A percentile compares a stretch with the other conserved stretches of the same genome.
phyloP scores from a whole-genome alignment of 805 yeast species.

The Sungouiella blattae region DNA sequence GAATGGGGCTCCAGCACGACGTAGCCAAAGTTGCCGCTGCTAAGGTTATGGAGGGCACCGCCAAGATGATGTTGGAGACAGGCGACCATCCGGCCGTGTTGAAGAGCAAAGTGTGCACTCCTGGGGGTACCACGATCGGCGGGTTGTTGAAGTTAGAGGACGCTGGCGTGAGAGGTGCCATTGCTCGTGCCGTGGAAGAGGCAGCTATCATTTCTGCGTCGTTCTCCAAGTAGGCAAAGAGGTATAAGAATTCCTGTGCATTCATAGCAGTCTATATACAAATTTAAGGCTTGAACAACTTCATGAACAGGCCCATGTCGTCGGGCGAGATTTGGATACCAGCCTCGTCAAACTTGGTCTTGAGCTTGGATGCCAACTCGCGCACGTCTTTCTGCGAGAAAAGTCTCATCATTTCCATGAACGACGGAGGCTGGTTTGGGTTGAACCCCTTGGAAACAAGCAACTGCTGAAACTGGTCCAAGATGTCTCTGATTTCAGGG shows the following conservation, averaged over 20 bases:
- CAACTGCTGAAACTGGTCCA: slow-evolving; percentile 29
- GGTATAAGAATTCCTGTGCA: background rate
- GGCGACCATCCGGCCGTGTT: slow-evolving; percentile 86
- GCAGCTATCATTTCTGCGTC: slow-evolving; percentile 78
- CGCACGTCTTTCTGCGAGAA: slow-evolving; percentile 36
- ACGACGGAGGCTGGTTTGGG: slow-evolving; percentile 30
- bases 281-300: slow-evolving; percentile 15
- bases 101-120: slow-evolving; percentile 88
- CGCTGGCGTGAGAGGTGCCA: slow-evolving; percentile 80
- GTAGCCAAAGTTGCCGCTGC: slow-evolving; percentile 85
- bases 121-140: slow-evolving; percentile 97
- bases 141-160: slow-evolving; percentile 93
- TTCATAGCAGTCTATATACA: background rate
- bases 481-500: slow-evolving; percentile 30
- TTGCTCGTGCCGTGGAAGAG: slow-evolving; percentile 85
- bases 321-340: slow-evolving; percentile 29
- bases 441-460: slow-evolving; percentile 31
- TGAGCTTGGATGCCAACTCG: slow-evolving; percentile 24
- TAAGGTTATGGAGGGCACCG: slow-evolving; percentile 91
- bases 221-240: slow-evolving; percentile 31
- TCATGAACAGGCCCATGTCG: slow-evolving; percentile 30
- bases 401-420: slow-evolving; percentile 35
- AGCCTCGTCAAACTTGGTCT: slow-evolving; percentile 29
- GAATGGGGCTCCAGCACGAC: slow-evolving; percentile 87
- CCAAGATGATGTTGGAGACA: slow-evolving; percentile 79